Conservation (phyloP, 495 filamentous ascomycete species). For the Aspergillus bertholletiae region DNA sequence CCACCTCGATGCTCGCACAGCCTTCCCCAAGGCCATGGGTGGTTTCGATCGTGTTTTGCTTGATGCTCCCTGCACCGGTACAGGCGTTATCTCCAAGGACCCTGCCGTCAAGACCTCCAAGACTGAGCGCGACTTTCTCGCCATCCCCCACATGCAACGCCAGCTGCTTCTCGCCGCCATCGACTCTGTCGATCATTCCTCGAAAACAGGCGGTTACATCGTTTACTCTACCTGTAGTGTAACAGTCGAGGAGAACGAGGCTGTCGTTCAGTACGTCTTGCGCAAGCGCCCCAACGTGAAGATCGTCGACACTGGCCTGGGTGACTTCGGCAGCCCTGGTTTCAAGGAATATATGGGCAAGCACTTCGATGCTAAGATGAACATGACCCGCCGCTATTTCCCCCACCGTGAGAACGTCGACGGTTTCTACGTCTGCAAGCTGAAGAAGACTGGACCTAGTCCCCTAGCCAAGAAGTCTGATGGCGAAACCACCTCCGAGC, state of each 20-base stretch:
- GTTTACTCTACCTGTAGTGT: slow-evolving; percentile 94
- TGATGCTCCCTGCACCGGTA: slow-evolving; percentile 79
- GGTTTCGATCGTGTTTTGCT: slow-evolving; percentile 86
- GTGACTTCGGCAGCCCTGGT: slow-evolving; percentile 84
- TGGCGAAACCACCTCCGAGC: slow-evolving; percentile 14
- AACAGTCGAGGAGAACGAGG: slow-evolving; percentile 90
- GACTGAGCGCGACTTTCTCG: slow-evolving; percentile 86
- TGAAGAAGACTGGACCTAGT: slow-evolving; percentile 85
- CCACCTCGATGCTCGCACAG: slow-evolving; percentile 84
- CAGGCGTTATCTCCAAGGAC: slow-evolving; percentile 93
- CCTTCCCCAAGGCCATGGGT: slow-evolving; percentile 87
- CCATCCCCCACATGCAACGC: slow-evolving; percentile 88
- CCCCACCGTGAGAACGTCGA: slow-evolving; percentile 96
- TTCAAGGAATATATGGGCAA: slow-evolving; percentile 87
- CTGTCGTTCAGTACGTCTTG: slow-evolving; percentile 89
- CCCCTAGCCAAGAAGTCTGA: slow-evolving; percentile 49
- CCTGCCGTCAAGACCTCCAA: slow-evolving; percentile 96
- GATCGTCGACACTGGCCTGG: slow-evolving; percentile 85
- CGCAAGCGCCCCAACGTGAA: slow-evolving; percentile 87
- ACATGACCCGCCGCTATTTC: slow-evolving; percentile 84
- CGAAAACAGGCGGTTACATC: slow-evolving; percentile 86
- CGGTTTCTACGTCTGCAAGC: slow-evolving; percentile 96
- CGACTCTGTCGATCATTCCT: slow-evolving; percentile 83
- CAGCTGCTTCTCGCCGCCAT: slow-evolving; percentile 91
- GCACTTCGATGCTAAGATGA: slow-evolving; percentile 80